phyloP scores from a whole-genome alignment of 1,284 basidiomycete species.

The Puccinia brachypodii region DNA sequence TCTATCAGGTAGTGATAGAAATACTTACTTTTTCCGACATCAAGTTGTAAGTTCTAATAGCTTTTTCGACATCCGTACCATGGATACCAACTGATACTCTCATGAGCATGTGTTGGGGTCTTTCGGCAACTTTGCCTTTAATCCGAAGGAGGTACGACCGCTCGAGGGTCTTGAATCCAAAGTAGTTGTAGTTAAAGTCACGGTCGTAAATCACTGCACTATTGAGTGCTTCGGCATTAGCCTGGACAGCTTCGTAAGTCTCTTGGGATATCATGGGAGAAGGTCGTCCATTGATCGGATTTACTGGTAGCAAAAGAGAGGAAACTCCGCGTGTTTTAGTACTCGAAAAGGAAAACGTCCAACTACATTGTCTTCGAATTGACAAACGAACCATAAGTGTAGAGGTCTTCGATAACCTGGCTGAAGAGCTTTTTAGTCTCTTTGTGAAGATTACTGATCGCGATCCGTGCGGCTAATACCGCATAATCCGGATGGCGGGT shows the following conservation, averaged over 20 bases:
- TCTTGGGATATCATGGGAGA: conserved; percentile 91
- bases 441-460: conserved; percentile 98
- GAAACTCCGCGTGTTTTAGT: background rate
- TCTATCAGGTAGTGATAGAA: background rate
- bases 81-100: conserved; percentile 98
- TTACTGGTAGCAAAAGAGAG: conserved; percentile 63
- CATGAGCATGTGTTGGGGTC: conserved; percentile 99
- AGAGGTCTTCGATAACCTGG: conserved; percentile 84
- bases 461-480: conserved; percentile 94
- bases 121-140: conserved; percentile 91
- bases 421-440: conserved; percentile 98
- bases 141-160: conserved; percentile 94
- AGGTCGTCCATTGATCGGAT: conserved; percentile 83
- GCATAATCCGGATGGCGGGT: conserved; percentile 95
- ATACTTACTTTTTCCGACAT: conserved; percentile 72
- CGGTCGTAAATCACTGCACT: conserved; percentile 97
- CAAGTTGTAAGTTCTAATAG: conserved; percentile 81
- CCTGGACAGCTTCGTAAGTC: conserved; percentile 78
- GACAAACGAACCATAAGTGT: conserved; percentile 71
- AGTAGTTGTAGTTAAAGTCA: conserved; percentile 93
- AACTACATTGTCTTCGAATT: background rate
- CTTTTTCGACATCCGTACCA: conserved; percentile 82
- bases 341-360: background rate
- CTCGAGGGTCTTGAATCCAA: conserved; percentile 99
- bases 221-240: conserved; percentile 80